A percentile compares a stretch with the other conserved stretches of the same genome.
Evolutionary conservation across 1,284 basidiomycete species (phyloP).

Genomic region (Cutaneotrichosporon sp.): DNA sequence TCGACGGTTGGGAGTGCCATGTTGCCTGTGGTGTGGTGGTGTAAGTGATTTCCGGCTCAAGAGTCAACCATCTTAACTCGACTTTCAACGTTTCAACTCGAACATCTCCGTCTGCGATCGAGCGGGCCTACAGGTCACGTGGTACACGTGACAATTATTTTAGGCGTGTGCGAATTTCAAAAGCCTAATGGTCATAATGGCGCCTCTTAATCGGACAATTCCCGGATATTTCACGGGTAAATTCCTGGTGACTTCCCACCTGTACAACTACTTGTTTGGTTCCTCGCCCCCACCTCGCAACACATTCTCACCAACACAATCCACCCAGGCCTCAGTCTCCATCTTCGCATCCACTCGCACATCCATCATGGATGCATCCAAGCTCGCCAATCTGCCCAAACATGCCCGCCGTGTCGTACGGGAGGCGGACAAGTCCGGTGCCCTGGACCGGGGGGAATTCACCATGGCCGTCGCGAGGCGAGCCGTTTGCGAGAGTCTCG

Average conservation of each 20-base stretch:
- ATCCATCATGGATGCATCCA: conserved; percentile 6
- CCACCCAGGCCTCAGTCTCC: too few relatives aligned
- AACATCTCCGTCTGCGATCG: background rate
- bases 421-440: conserved; percentile 23
- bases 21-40: conserved; percentile 2
- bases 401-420: conserved; percentile 18
- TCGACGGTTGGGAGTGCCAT: conserved; percentile 50
- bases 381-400: conserved; percentile 1
- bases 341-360: background rate
- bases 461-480: conserved; percentile 30
- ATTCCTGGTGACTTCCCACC: too few relatives aligned
- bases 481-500: conserved; percentile 22
- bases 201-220: too few relatives aligned
- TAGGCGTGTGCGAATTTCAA: too few relatives aligned
- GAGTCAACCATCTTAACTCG: background rate
- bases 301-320: too few relatives aligned
- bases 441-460: conserved; percentile 28
- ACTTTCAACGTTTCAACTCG: background rate
- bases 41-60: background rate
- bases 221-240: too few relatives aligned
- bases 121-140: background rate
- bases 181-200: too few relatives aligned
- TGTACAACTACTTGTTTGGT: conserved; percentile 14
- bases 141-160: background rate
- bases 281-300: conserved; percentile 1